A percentile compares a stretch with the other conserved stretches of the same genome.
phyloP scores from a whole-genome alignment of 192 early-diverging fungal genomes.

The Linnemannia hyalina region DNA sequence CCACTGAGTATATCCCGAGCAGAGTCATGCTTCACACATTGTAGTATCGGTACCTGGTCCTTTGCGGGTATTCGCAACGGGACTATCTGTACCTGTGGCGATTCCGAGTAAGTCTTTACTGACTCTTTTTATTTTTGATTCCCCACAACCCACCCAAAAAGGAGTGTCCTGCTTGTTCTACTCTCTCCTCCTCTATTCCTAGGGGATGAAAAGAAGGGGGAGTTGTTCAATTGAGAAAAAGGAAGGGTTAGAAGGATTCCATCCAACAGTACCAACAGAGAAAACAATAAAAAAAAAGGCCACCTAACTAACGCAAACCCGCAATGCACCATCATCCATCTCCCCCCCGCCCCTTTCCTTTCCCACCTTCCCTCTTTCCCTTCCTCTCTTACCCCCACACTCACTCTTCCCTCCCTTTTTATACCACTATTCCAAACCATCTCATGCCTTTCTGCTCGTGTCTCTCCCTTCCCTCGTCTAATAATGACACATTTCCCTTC shows the following conservation, averaged over 20 bases:
- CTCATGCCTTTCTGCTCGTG: background rate
- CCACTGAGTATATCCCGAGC: constrained; percentile 37
- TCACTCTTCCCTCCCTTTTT: background rate
- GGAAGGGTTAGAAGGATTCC: background rate
- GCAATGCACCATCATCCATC: background rate
- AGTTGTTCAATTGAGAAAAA: background rate
- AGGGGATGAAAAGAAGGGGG: background rate
- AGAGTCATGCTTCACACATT: constrained; percentile 50
- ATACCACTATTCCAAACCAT: background rate
- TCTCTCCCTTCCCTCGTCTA: background rate
- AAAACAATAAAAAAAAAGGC: too few relatives aligned
- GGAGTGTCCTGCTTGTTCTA: background rate
- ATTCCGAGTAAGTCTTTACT: constrained; percentile 31
- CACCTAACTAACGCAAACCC: too few relatives aligned
- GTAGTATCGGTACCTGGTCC: constrained; percentile 46
- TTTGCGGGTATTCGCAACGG: constrained; percentile 47
- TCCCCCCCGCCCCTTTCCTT: background rate
- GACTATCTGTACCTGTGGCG: constrained; percentile 51
- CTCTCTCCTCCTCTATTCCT: background rate
- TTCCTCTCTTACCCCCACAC: background rate
- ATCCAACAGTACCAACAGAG: background rate
- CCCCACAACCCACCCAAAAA: background rate
- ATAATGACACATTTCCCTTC: background rate
- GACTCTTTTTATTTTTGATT: background rate
- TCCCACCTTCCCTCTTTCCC: background rate